These are phyloP conservation scores for Pleurotus eryngii DNA, from an alignment of 768 basidiomycete species.

Conservation along the genomic window DNA sequence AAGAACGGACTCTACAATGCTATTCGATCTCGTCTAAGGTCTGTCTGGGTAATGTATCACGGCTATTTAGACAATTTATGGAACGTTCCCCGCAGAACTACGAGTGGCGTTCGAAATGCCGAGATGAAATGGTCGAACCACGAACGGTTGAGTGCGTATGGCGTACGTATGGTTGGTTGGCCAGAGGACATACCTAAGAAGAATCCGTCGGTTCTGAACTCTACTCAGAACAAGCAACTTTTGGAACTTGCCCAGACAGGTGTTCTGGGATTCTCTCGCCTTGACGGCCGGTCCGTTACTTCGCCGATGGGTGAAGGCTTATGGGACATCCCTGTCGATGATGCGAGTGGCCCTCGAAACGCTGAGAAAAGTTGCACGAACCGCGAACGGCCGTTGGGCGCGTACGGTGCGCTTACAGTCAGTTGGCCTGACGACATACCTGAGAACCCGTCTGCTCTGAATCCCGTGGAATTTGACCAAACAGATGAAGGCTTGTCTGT, in stretches of 20 bases:
- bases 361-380: slow-evolving; percentile 80
- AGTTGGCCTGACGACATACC: slow-evolving; percentile 66
- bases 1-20: slow-evolving; percentile 56
- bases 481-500: no score
- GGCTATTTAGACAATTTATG: not conserved
- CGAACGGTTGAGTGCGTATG: slow-evolving; percentile 51
- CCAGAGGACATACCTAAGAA: slow-evolving; percentile 52
- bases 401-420: slow-evolving; percentile 55
- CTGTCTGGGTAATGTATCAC: slow-evolving; percentile 8
- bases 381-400: slow-evolving; percentile 45
- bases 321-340: no score
- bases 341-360: slow-evolving; percentile 51
- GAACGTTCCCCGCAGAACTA: slow-evolving; percentile 31
- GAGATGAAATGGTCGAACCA: slow-evolving; percentile 80
- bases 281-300: slow-evolving; percentile 12
- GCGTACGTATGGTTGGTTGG: slow-evolving; percentile 64
- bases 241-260: slow-evolving; percentile 48
- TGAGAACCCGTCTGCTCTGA: slow-evolving; percentile 61
- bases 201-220: slow-evolving; percentile 60
- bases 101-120: slow-evolving; percentile 57
- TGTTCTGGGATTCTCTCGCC: slow-evolving; percentile 41
- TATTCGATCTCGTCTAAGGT: slow-evolving; percentile 57
- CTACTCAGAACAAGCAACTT: slow-evolving; percentile 49
- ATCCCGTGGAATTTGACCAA: slow-evolving; percentile 13
- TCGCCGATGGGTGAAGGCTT: not conserved